Base-by-base conservation (phyloP, 2,329 filamentous ascomycete species). In the Claviceps sorghi region DNA sequence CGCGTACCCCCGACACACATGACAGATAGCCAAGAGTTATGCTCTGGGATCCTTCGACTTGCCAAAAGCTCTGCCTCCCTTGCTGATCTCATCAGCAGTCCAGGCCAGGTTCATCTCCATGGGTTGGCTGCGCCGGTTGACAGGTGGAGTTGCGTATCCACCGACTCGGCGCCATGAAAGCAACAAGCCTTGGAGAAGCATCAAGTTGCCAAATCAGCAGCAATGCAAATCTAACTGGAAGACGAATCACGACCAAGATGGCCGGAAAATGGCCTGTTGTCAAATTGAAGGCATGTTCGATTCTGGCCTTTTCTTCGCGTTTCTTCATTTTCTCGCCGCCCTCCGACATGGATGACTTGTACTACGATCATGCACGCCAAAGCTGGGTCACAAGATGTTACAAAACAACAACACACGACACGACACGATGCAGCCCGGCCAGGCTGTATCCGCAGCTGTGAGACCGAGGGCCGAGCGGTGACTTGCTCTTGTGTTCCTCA, bases 1-100 rank as follows among this genome's bases (percentile, higher is more conserved):
- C 34, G 50, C 50, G 32, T 34, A 40, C 10, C 34, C 50, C 44
- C 50, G 50, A 38, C 50, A 52, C 44, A 48, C 34, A 36, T 46
- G 32, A 34, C 15, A 26, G 38, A 40, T 26, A 32, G 21, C 29
- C 19, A 44, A 36, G 29, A 15, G 11, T 36, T 51, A 46, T 51
- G 41, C 42, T n/a, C 42, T 42, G 46, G 42, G 42, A 46, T 51
- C 42, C 5, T 46, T 46, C 32, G 8, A 46, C 21, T 38, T 44
- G 49, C 30, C 11, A 19, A 43, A 30, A 15, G 26, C 11, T 19
- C 32, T 21, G n/a, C 11, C 32, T 41, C 21, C 34, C 21, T 40
- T 29, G n/a, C 8, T 49, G 19, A 26, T 50, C 36, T 40, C 32
- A 32, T 32, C 36, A 19, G 22, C 32, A 46, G 13, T 41, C 13